Percentiles rank a stretch among this genome's conserved stretches.
These are phyloP conservation scores for Colletotrichum graminicola DNA, from an alignment of 2,329 filamentous ascomycete species.

Conservation along the genomic window DNA sequence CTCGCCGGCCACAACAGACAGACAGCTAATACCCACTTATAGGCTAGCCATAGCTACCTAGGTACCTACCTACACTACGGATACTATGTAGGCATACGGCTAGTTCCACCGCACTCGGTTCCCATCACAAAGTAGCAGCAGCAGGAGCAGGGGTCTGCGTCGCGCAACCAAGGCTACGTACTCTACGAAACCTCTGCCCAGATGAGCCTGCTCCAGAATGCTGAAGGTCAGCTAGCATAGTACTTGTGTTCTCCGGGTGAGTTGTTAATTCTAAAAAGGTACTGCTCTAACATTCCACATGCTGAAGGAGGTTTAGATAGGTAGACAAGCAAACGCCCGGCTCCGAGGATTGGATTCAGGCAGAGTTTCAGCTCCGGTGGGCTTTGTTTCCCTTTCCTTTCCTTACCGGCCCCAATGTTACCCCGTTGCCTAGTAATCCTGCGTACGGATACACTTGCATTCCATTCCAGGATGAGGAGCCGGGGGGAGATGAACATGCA, in stretches of 20 bases:
- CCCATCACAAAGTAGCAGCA: not conserved
- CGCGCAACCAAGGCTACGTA: not conserved
- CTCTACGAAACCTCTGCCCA: not conserved
- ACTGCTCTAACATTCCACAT: too few relatives aligned
- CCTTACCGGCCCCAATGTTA: not conserved
- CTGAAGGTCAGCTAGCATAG: too few relatives aligned
- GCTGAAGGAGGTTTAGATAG: not conserved
- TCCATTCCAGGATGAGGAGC: constrained; percentile 29
- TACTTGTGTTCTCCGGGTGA: too few relatives aligned
- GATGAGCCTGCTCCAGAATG: too few relatives aligned
- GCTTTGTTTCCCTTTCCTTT: not conserved
- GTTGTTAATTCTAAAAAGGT: too few relatives aligned
- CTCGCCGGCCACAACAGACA: not conserved
- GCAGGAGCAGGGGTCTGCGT: constrained; percentile 1
- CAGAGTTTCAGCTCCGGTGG: constrained; percentile 33
- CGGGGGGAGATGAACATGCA: constrained; percentile 18
- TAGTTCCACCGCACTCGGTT: too few relatives aligned
- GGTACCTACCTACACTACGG: too few relatives aligned
- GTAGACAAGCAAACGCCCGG: constrained; percentile 15
- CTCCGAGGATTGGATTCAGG: constrained; percentile 32
- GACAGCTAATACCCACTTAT: not conserved
- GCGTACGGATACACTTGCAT: not conserved
- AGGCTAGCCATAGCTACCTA: too few relatives aligned
- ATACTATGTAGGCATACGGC: not conserved
- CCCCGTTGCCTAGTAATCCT: not conserved